phyloP scores from a whole-genome alignment of 371 early-diverging fungal genomes.

The Mucor lusitanicus region DNA sequence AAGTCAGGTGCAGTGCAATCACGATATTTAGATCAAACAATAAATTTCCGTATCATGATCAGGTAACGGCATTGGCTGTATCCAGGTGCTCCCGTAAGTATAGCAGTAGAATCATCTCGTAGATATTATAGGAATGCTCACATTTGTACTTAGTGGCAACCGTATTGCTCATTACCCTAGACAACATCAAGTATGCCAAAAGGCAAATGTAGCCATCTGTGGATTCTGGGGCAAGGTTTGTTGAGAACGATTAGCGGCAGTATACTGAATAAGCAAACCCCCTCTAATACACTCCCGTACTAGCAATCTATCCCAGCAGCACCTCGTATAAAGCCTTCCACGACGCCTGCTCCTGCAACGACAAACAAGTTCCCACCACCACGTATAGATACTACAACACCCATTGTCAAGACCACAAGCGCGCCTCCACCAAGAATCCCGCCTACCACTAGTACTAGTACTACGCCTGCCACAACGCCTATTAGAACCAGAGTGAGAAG shows the following conservation, averaged over 20 bases:
- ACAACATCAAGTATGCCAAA: constrained; percentile 12
- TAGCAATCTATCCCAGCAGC: constrained; percentile 11
- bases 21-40: background rate
- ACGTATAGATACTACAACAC: background rate
- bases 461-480: background rate
- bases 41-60: background rate
- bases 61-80: constrained; percentile 28
- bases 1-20: background rate
- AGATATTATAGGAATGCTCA: background rate
- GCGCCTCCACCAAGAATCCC: background rate
- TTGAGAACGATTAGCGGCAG: too few relatives aligned
- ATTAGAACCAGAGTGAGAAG: background rate
- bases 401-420: background rate
- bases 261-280: too few relatives aligned
- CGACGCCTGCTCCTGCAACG: background rate
- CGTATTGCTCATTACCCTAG: constrained; percentile 7
- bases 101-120: background rate
- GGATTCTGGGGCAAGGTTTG: constrained; percentile 26
- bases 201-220: constrained; percentile 19
- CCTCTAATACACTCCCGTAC: too few relatives aligned
- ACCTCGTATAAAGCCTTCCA: background rate
- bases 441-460: background rate
- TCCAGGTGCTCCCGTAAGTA: constrained; percentile 16
- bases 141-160: background rate
- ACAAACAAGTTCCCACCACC: background rate